Conservation (phyloP, 2,329 filamentous ascomycete species). For the Ascochyta lentis region DNA sequence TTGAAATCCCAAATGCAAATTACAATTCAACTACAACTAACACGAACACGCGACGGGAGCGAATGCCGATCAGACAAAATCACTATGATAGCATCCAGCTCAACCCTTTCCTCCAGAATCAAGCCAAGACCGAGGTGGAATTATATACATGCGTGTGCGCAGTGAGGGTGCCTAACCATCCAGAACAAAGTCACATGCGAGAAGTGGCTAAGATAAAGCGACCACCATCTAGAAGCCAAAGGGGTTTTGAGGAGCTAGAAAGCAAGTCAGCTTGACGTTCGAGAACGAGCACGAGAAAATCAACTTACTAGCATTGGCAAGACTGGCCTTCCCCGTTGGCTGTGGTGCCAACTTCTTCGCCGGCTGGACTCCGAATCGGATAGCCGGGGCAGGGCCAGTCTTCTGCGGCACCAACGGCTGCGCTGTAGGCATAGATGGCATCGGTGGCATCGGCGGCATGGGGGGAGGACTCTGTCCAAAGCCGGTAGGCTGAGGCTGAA, state of each 20-base stretch:
- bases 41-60: neutral
- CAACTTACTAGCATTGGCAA: constrained; percentile 93
- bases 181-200: neutral
- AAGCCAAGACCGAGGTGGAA: constrained; percentile 9
- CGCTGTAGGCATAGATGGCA: constrained; percentile 63
- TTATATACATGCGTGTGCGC: constrained; percentile 25
- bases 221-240: constrained; percentile 66
- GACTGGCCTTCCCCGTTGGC: constrained; percentile 88
- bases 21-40: neutral
- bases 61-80: neutral
- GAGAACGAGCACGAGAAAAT: neutral
- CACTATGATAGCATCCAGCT: constrained; percentile 8
- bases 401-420: constrained; percentile 75
- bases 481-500: constrained; percentile 63
- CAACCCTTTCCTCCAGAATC: neutral
- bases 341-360: constrained; percentile 82
- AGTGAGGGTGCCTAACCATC: constrained; percentile 5
- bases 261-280: constrained; percentile 10
- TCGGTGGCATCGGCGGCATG: constrained; percentile 63
- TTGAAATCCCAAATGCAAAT: constrained; percentile 1
- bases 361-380: constrained; percentile 82
- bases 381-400: constrained; percentile 84
- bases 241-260: constrained; percentile 71
- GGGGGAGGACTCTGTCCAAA: constrained; percentile 62
- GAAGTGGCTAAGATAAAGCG: neutral